Evolutionary conservation across 208 protist genomes (phyloP).

Genomic region (Phytomonas sp.): DNA sequence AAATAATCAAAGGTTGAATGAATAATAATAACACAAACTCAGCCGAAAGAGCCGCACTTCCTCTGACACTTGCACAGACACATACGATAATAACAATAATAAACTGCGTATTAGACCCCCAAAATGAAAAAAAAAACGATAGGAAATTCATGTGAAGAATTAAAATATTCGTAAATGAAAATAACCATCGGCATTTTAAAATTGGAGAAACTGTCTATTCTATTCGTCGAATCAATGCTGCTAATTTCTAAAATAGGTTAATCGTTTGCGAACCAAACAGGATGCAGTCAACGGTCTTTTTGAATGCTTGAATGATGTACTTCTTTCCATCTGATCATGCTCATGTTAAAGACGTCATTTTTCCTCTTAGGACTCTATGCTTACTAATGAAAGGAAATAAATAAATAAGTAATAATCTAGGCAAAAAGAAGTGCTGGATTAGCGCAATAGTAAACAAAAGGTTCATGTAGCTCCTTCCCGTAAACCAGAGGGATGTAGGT

Average conservation of each 20-base stretch:
- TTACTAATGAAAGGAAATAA: constrained; percentile 11
- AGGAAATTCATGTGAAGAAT: constrained; percentile 8
- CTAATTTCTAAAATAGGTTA: neutral
- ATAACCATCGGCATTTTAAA: neutral
- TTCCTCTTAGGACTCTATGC: neutral
- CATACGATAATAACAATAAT: neutral
- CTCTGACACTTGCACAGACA: neutral
- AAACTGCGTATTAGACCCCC: constrained; percentile 1
- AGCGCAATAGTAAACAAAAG: constrained; percentile 72
- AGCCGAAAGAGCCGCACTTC: neutral
- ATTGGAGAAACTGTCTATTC: neutral
- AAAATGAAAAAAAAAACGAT: constrained; percentile 11
- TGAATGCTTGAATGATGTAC: neutral
- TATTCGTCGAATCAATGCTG: neutral
- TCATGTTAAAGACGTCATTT: neutral
- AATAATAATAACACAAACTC: neutral
- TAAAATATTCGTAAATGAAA: neutral
- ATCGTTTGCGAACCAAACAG: neutral
- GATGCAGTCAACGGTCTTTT: neutral
- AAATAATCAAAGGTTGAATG: neutral
- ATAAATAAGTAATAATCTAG: constrained; percentile 8
- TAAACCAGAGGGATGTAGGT: neutral
- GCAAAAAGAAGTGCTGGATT: constrained; percentile 27
- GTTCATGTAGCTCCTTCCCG: constrained; percentile 21
- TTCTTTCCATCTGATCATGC: neutral